These are phyloP conservation scores for Neonectria sp. DNA, from an alignment of 2,329 filamentous ascomycete species.

Conservation along the genomic window DNA sequence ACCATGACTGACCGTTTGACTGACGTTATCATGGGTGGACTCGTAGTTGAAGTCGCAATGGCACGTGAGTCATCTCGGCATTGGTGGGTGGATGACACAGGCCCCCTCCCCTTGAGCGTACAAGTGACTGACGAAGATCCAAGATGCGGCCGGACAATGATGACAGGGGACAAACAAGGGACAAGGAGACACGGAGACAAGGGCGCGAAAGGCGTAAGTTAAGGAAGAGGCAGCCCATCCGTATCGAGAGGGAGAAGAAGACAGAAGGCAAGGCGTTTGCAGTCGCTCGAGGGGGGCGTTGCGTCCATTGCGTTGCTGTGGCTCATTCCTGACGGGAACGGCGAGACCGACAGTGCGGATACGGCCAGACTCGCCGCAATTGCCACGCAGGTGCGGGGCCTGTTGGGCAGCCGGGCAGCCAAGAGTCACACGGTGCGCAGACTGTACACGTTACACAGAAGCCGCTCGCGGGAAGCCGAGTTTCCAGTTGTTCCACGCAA, in stretches of 20 bases:
- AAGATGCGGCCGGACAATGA: background rate
- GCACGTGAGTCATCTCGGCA: conserved; percentile 7
- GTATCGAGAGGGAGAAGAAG: background rate
- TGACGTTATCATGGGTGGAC: conserved; percentile 6
- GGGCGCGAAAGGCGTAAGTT: background rate
- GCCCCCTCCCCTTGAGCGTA: background rate
- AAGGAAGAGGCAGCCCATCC: conserved; percentile 25
- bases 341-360: conserved; percentile 25
- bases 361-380: background rate
- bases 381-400: background rate
- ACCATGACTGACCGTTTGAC: background rate
- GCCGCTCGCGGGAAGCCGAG: conserved; percentile 5
- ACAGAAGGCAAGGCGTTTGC: background rate
- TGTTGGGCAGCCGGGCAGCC: conserved; percentile 24
- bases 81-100: conserved; percentile 3
- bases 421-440: conserved; percentile 10
- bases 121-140: conserved; percentile 4
- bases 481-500: conserved; percentile 10
- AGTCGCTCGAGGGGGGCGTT: background rate
- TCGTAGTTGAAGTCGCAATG: conserved; percentile 7
- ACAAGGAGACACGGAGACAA: background rate
- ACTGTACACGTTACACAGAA: conserved; percentile 22
- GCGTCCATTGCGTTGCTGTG: conserved; percentile 15
- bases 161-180: background rate
- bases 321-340: conserved; percentile 20